Percentiles rank a stretch among this genome's conserved stretches.
Evolutionary conservation across 768 basidiomycete genomes (phyloP).

Genomic region (Tricholoma sp.): DNA sequence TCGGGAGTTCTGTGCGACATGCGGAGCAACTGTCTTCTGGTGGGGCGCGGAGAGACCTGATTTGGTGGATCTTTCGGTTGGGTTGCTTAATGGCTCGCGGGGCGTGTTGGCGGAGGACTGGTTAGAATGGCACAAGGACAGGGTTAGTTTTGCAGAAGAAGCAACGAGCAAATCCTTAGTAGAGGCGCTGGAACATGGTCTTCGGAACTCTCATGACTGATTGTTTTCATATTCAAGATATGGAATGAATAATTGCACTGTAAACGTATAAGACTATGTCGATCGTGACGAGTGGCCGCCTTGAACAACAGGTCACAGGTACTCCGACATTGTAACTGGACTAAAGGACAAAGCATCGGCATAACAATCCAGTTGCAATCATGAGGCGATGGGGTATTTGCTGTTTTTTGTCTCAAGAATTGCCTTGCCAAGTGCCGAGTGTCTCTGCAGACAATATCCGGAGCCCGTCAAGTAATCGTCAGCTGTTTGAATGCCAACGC

Average conservation of each 20-base stretch:
- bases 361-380: too few species aligned
- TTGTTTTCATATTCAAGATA: not conserved
- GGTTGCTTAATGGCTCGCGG: slow-evolving; percentile 14
- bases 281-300: not conserved
- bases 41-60: slow-evolving; percentile 19
- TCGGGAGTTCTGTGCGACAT: slow-evolving; percentile 25
- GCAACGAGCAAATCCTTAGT: slow-evolving; percentile 11
- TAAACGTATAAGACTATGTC: not conserved
- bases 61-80: slow-evolving; percentile 19
- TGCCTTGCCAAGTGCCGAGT: not conserved
- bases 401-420: not conserved
- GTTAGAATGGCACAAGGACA: slow-evolving; percentile 17
- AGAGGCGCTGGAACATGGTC: slow-evolving; percentile 7
- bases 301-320: not conserved
- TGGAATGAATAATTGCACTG: not conserved
- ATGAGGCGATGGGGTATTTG: not conserved
- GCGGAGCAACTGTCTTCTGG: slow-evolving; percentile 27
- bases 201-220: not conserved
- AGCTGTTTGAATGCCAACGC: not conserved
- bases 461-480: too few species aligned
- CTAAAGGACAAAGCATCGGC: not conserved
- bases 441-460: not conserved
- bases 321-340: not conserved
- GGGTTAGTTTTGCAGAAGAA: slow-evolving; percentile 16
- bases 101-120: slow-evolving; percentile 16